phyloP scores from a whole-genome alignment of 108 stramenopile genomes.

The Epithemia pelagica region DNA sequence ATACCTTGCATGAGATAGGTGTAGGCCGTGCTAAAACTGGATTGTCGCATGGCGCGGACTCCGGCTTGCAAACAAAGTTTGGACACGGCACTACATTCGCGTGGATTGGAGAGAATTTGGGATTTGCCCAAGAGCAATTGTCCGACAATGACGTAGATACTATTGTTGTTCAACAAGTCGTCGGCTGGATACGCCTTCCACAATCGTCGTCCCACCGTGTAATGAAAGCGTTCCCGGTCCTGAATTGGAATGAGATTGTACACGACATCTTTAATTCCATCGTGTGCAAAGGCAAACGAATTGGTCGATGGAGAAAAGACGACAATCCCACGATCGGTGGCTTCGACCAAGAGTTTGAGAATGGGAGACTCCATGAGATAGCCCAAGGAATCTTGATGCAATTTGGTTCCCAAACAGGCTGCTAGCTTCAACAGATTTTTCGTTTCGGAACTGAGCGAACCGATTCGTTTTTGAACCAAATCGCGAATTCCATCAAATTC shows the following conservation, averaged over 20 bases:
- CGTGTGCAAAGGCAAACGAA: constrained; percentile 25
- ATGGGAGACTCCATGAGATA: constrained; percentile 12
- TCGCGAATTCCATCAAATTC: no score
- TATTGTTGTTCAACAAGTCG: constrained; percentile 20
- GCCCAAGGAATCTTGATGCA: constrained; percentile 36
- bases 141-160: constrained; percentile 34
- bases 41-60: constrained; percentile 23
- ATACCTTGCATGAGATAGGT: constrained; percentile 41
- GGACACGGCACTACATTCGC: constrained; percentile 21
- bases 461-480: background rate
- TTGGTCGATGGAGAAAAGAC: constrained; percentile 3
- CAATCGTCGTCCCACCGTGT: constrained; percentile 36
- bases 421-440: constrained; percentile 34
- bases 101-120: constrained; percentile 19
- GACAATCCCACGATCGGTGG: constrained; percentile 19
- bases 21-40: constrained; percentile 37
- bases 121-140: constrained; percentile 30
- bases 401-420: constrained; percentile 44
- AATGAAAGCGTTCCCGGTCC: constrained; percentile 30
- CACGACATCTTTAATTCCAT: constrained; percentile 29
- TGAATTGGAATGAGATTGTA: constrained; percentile 27
- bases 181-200: constrained; percentile 20
- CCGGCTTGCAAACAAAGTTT: constrained; percentile 43
- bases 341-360: constrained; percentile 17
- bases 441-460: constrained; percentile 18